Base-by-base conservation (phyloP, 1,139 yeast genomes). In the Nakaseomyces glabratus region DNA sequence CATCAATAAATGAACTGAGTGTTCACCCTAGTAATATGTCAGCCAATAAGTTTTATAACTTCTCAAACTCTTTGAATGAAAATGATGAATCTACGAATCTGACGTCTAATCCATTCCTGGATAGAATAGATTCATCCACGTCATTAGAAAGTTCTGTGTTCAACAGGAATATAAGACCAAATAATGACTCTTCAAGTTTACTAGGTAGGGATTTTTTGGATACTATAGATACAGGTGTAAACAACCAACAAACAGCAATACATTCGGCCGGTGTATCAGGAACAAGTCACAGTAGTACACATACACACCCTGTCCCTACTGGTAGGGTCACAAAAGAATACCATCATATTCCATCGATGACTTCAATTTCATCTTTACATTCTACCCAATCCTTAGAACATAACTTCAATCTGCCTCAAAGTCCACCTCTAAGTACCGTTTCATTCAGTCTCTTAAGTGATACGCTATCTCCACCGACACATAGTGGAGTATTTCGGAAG, bases 361-460 rank as follows among this genome's bases (percentile, higher is more conserved):
- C 51, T 2, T 49, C 59, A 5, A 42, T 52, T 10, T 51, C 57
- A 3, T 53, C 58, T 1, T 35, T 53, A 13, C 55, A 52, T 17
- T 54, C 59, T 7, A 43, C 55, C 11, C 55, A 52, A 23, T 54
- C 58, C 4, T 36, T 53, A 11, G 57, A 52, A 20, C 55, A 51
- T 23, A 50, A 47, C 26, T 39, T 52, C 31, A 35, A 45, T 9
- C 36, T 51, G 6, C 55, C 55, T 12, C 49, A 49, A 28, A 49
- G 52, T 21, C 52, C 55, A 4, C 44, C 48, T 10, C 26, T 50
- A 31, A 37, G 44, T 10, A 40, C 34, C 40, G 19, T 21, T 36
- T 28, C 34, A 32, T 14, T 36, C 35, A 29, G 37, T 34, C 24
- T 36, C 8, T 12, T 26, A 10, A 26, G 30, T 12, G 30, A 26